Percentiles rank a stretch among this genome's conserved stretches.
phyloP scores from a whole-genome alignment of 2,329 filamentous ascomycete species.

The Leptographium wingfieldii region DNA sequence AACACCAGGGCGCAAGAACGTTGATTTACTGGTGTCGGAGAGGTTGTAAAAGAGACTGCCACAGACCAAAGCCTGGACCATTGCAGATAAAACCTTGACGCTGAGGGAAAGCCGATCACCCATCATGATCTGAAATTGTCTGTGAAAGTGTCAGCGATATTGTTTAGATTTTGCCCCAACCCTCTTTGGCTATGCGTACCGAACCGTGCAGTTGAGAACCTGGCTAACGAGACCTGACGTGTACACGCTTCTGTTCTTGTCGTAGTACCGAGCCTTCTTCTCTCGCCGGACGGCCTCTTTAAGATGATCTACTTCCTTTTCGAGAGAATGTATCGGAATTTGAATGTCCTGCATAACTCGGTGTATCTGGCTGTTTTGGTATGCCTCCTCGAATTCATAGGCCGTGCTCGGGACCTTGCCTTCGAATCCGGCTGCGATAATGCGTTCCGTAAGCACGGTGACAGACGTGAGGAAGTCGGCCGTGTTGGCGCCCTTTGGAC shows the following conservation, averaged over 20 bases:
- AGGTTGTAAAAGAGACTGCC: slow-evolving; percentile 68
- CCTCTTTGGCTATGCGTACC: slow-evolving; percentile 18
- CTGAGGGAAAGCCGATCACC: slow-evolving; percentile 64
- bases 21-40: slow-evolving; percentile 42
- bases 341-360: slow-evolving; percentile 37
- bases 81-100: slow-evolving; percentile 69
- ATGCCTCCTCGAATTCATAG: slow-evolving; percentile 46
- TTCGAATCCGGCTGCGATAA: slow-evolving; percentile 35
- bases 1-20: slow-evolving; percentile 42
- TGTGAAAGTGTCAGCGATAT: background rate
- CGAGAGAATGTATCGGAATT: slow-evolving; percentile 33
- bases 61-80: slow-evolving; percentile 61
- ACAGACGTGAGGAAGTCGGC: slow-evolving; percentile 67
- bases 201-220: slow-evolving; percentile 53
- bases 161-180: too few species aligned
- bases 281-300: slow-evolving; percentile 1
- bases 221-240: slow-evolving; percentile 64
- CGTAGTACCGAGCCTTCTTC: slow-evolving; percentile 1
- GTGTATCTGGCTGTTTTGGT: slow-evolving; percentile 29
- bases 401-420: slow-evolving; percentile 40
- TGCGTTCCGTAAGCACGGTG: slow-evolving; percentile 1
- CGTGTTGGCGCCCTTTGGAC: slow-evolving; percentile 46
- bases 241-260: slow-evolving; percentile 29
- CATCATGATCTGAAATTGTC: slow-evolving; percentile 64
- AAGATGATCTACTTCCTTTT: slow-evolving; percentile 17